These are phyloP conservation scores for Trichoderma cornu-damae DNA, from an alignment of 2,329 filamentous ascomycete species.

Conservation along the genomic window DNA sequence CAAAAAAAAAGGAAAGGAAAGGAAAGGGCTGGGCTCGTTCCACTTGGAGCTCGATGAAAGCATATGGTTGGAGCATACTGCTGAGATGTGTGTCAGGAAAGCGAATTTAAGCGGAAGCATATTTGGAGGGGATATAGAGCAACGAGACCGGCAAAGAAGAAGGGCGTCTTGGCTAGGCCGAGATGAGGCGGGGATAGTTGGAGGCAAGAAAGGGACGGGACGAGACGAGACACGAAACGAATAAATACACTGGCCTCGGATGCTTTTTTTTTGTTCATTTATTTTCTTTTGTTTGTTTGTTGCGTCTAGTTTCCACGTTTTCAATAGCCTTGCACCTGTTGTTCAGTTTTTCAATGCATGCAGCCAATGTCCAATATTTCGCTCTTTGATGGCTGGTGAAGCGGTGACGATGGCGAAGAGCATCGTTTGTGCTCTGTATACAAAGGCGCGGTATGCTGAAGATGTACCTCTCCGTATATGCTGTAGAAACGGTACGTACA, in stretches of 20 bases:
- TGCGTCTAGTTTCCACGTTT: not conserved
- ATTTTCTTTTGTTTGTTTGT: no score
- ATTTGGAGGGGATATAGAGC: conserved; percentile 2
- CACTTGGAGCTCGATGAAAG: not conserved
- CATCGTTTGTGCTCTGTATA: not conserved
- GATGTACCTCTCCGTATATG: not conserved
- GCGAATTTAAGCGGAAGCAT: conserved; percentile 4
- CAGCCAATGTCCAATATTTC: not conserved
- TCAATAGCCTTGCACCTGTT: not conserved
- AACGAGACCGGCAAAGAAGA: conserved; percentile 8
- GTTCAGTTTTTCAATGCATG: not conserved
- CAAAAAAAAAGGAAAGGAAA: no score
- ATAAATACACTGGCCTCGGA: conserved; percentile 12
- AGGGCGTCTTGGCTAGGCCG: not conserved
- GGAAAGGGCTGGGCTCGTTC: not conserved
- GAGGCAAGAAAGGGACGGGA: not conserved
- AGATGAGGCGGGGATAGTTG: not conserved
- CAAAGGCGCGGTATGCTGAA: no score
- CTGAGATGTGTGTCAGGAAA: not conserved
- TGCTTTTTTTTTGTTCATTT: not conserved
- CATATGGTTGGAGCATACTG: not conserved
- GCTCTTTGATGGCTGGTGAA: not conserved
- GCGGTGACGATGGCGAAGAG: not conserved
- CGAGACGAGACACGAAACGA: conserved; percentile 6
- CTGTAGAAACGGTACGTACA: no score